phyloP scores from a whole-genome alignment of 805 yeast genomes.

The Pichia paraexigua region DNA sequence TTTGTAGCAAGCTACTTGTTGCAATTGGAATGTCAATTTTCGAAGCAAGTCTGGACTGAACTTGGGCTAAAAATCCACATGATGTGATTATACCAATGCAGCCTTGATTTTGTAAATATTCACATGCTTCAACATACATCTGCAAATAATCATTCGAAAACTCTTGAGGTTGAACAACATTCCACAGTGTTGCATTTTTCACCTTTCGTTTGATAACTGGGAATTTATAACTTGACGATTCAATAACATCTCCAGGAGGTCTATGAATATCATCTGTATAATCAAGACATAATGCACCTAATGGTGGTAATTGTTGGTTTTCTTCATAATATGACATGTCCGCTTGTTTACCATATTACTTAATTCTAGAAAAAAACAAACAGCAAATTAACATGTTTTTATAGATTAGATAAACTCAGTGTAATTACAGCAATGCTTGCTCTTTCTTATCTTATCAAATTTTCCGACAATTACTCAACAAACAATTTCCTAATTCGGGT shows the following conservation, averaged over 20 bases:
- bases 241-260: constrained; percentile 28
- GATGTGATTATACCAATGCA: constrained; percentile 30
- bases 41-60: constrained; percentile 20
- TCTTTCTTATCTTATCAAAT: no score
- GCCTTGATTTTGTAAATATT: constrained; percentile 23
- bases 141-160: constrained; percentile 23
- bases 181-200: constrained; percentile 21
- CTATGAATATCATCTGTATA: constrained; percentile 29
- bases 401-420: no score
- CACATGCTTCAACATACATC: constrained; percentile 22
- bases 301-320: constrained; percentile 17
- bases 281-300: constrained; percentile 23
- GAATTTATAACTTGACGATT: constrained; percentile 19
- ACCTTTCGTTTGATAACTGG: constrained; percentile 23
- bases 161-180: constrained; percentile 18
- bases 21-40: constrained; percentile 27
- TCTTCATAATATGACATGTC: constrained; percentile 20
- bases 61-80: constrained; percentile 30
- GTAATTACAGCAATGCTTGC: no score
- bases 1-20: constrained; percentile 26
- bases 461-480: no score
- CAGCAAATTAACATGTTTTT: no score
- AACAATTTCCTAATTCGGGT: no score
- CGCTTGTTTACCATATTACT: neutral
- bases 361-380: no score